Conservation (phyloP, 495 filamentous ascomycete species). For the Penicillium coprophilum region DNA sequence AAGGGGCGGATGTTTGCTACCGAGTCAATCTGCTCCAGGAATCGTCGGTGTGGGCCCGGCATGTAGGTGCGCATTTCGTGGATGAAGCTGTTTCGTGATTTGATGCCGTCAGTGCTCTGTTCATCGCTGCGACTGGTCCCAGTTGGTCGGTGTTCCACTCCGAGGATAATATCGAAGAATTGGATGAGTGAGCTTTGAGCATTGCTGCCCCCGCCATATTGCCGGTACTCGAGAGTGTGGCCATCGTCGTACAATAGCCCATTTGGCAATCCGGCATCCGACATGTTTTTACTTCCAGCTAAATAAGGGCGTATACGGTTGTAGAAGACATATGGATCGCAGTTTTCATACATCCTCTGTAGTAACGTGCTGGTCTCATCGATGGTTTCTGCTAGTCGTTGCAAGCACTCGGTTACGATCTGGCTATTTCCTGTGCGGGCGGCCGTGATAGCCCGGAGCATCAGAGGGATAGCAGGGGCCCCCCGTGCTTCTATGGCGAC, state of each 20-base stretch:
- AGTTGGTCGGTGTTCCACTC: slow-evolving; percentile 87
- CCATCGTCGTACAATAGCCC: slow-evolving; percentile 87
- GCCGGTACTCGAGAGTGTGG: slow-evolving; percentile 62
- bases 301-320: slow-evolving; percentile 90
- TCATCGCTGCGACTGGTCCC: slow-evolving; percentile 57
- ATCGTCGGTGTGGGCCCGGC: slow-evolving; percentile 88
- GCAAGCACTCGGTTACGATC: slow-evolving; percentile 72
- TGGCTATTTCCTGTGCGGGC: slow-evolving; percentile 67
- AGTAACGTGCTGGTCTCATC: slow-evolving; percentile 77
- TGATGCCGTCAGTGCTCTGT: slow-evolving; percentile 15
- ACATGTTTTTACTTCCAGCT: slow-evolving; percentile 96
- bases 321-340: slow-evolving; percentile 92
- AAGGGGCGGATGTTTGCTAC: slow-evolving; percentile 89
- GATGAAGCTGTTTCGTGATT: slow-evolving; percentile 78
- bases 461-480: slow-evolving; percentile 81
- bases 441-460: slow-evolving; percentile 83
- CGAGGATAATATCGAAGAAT: slow-evolving; percentile 91
- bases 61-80: slow-evolving; percentile 96
- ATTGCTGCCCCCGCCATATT: slow-evolving; percentile 89
- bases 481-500: slow-evolving; percentile 94
- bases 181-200: slow-evolving; percentile 94
- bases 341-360: slow-evolving; percentile 85
- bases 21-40: slow-evolving; percentile 72
- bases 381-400: slow-evolving; percentile 76
- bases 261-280: slow-evolving; percentile 79